phyloP scores from a whole-genome alignment of 2,329 filamentous ascomycete genomes.

The Fusarium domesticum region DNA sequence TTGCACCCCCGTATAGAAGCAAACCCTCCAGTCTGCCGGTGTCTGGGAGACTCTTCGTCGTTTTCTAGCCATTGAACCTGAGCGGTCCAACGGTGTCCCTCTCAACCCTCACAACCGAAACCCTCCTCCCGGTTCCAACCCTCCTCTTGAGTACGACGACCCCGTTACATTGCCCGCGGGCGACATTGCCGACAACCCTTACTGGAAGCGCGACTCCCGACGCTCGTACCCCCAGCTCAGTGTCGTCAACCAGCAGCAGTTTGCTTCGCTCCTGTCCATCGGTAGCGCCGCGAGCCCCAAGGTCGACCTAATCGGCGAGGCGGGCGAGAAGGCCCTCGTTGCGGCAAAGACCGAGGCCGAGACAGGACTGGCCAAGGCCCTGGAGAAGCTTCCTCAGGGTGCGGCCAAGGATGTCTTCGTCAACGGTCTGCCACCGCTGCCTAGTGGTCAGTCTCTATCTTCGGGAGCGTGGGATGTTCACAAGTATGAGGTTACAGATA shows the following conservation, averaged over 20 bases:
- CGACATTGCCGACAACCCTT: constrained; percentile 44
- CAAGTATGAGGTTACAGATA: constrained; percentile 63
- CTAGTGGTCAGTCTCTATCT: constrained; percentile 62
- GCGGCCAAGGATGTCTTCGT: constrained; percentile 64
- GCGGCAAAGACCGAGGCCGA: constrained; percentile 71
- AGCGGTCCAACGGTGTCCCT: constrained; percentile 87
- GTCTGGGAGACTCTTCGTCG: constrained; percentile 84
- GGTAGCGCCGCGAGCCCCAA: constrained; percentile 80
- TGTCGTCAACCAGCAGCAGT: constrained; percentile 78
- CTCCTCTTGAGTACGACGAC: constrained; percentile 37
- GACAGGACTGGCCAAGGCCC: constrained; percentile 68
- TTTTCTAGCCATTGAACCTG: constrained; percentile 74
- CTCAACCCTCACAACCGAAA: constrained; percentile 90
- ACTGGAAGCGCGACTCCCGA: constrained; percentile 87
- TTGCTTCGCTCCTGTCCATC: constrained; percentile 78
- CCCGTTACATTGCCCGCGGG: constrained; percentile 57
- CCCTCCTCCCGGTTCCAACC: constrained; percentile 57
- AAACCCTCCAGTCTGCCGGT: constrained; percentile 85
- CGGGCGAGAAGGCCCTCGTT: constrained; percentile 63
- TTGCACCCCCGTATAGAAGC: constrained; percentile 64
- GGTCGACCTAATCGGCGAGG: constrained; percentile 71
- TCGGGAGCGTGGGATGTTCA: constrained; percentile 62
- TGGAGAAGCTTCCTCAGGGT: constrained; percentile 57
- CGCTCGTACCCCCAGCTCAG: constrained; percentile 78
- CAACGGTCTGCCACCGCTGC: constrained; percentile 81